A percentile compares a stretch with the other conserved stretches of the same genome.
These are phyloP conservation scores for Tricholoma terreum DNA, from an alignment of 768 basidiomycete species.

Conservation along the genomic window DNA sequence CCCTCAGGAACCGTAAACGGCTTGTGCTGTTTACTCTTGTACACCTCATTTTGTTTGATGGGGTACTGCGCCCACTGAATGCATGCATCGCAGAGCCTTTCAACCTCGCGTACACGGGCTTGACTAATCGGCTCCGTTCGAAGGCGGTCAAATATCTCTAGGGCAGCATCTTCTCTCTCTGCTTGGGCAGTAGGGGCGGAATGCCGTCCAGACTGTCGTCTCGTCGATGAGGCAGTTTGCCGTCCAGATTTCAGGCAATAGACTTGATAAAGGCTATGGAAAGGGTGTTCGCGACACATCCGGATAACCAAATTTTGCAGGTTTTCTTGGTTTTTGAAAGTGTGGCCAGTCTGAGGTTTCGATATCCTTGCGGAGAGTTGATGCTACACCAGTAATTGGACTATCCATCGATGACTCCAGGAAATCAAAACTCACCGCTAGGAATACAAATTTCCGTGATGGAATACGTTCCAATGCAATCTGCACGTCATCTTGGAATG, in stretches of 20 bases:
- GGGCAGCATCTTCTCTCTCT: constrained; percentile 65
- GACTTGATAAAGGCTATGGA: constrained; percentile 89
- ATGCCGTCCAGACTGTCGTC: constrained; percentile 47
- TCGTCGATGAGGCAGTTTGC: constrained; percentile 14
- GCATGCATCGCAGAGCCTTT: constrained; percentile 60
- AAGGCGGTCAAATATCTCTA: constrained; percentile 55
- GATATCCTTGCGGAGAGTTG: constrained; percentile 91
- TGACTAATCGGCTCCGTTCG: constrained; percentile 34
- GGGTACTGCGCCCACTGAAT: constrained; percentile 71
- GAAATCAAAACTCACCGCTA: constrained; percentile 49
- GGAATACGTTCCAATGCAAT: constrained; percentile 59
- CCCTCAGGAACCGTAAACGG: constrained; percentile 41
- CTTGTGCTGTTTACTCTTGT: constrained; percentile 20
- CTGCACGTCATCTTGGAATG: constrained; percentile 37
- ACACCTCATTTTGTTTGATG: constrained; percentile 35
- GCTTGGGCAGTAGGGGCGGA: constrained; percentile 42
- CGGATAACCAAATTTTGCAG: constrained; percentile 64
- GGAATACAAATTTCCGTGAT: constrained; percentile 85
- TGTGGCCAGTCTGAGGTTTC: constrained; percentile 27
- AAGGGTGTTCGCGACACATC: constrained; percentile 90
- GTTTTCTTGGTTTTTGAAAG: constrained; percentile 47
- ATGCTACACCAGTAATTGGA: constrained; percentile 40
- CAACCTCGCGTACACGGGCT: constrained; percentile 48
- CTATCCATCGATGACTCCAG: background rate
- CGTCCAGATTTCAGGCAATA: constrained; percentile 59